Evolutionary conservation across 257 asterid genomes (phyloP).

Genomic region (Plantago ovata): DNA sequence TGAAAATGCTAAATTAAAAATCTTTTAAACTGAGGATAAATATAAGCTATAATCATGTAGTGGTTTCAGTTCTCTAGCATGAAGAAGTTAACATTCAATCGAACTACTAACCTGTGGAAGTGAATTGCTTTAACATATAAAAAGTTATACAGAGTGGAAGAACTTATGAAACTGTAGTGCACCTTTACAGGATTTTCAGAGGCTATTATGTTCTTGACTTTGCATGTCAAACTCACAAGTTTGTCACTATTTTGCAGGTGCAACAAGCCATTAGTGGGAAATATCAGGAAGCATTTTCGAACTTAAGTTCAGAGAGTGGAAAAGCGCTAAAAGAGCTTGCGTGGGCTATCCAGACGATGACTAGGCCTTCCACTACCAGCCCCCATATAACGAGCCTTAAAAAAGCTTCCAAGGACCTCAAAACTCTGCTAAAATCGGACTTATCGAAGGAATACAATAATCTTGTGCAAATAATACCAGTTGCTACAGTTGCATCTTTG

Average conservation of each 20-base stretch:
- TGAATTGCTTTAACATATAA: too few relatives aligned
- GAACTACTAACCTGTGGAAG: too few relatives aligned
- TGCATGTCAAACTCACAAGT: too few relatives aligned
- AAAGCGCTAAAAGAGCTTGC: slow-evolving; percentile 58
- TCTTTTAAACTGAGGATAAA: neutral
- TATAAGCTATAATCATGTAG: too few relatives aligned
- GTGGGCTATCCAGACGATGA: slow-evolving; percentile 44
- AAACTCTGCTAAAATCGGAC: slow-evolving; percentile 43
- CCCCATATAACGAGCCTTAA: slow-evolving; percentile 35
- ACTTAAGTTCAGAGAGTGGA: slow-evolving; percentile 59
- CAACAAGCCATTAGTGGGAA: slow-evolving; percentile 34
- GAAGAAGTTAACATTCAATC: too few relatives aligned
- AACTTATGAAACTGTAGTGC: too few relatives aligned
- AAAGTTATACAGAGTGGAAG: too few relatives aligned
- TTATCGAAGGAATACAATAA: slow-evolving; percentile 28
- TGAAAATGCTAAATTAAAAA: neutral
- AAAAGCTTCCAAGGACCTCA: slow-evolving; percentile 38
- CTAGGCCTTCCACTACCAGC: slow-evolving; percentile 29
- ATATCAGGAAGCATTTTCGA: slow-evolving; percentile 30
- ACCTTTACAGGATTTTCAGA: too few relatives aligned
- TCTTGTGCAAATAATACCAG: slow-evolving; percentile 38
- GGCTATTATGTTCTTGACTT: too few relatives aligned
- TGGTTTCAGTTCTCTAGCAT: too few relatives aligned
- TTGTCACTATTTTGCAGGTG: too few relatives aligned
- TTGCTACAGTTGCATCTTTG: slow-evolving; percentile 54